Evolutionary conservation across 2,329 filamentous ascomycete genomes (phyloP).

Genomic region (Aspergillus chevalieri): DNA sequence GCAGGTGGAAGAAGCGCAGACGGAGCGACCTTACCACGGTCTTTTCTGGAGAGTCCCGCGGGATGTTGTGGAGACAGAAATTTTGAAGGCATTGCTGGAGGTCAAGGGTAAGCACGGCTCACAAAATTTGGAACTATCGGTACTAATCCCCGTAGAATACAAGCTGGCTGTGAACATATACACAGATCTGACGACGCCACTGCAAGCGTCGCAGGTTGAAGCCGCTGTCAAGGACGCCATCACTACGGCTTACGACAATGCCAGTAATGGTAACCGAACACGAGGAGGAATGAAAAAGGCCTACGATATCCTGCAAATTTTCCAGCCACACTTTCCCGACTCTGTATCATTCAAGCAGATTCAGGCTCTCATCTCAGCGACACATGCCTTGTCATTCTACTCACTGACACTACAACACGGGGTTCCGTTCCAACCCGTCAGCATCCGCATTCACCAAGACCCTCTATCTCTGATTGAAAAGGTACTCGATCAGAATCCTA

Average conservation of each 20-base stretch:
- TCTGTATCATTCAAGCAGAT: slow-evolving; percentile 40
- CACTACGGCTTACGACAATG: slow-evolving; percentile 56
- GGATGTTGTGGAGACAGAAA: slow-evolving; percentile 50
- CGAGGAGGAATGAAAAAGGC: slow-evolving; percentile 59
- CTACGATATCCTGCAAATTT: slow-evolving; percentile 46
- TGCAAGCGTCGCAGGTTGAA: slow-evolving; percentile 46
- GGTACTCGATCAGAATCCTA: slow-evolving; percentile 56
- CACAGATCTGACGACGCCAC: slow-evolving; percentile 23
- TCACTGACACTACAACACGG: slow-evolving; percentile 58
- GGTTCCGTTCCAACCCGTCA: slow-evolving; percentile 61
- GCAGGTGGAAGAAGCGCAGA: slow-evolving; percentile 34
- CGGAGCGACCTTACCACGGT: slow-evolving; percentile 33
- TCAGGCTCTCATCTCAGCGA: slow-evolving; percentile 53
- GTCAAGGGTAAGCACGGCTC: slow-evolving; percentile 31
- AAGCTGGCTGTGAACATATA: slow-evolving; percentile 39
- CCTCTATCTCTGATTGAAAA: slow-evolving; percentile 55
- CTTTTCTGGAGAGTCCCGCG: slow-evolving; percentile 46
- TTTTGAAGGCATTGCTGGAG: slow-evolving; percentile 51
- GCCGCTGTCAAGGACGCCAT: slow-evolving; percentile 47
- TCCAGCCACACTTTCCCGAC: slow-evolving; percentile 36
- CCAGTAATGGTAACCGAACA: slow-evolving; percentile 59
- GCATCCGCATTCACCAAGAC: slow-evolving; percentile 58
- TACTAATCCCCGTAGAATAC: slow-evolving; percentile 31
- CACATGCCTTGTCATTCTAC: slow-evolving; percentile 60
- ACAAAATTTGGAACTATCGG: not conserved